Base-by-base conservation (phyloP, 1,284 basidiomycete species). In the Lignosus rhinocerotis region DNA sequence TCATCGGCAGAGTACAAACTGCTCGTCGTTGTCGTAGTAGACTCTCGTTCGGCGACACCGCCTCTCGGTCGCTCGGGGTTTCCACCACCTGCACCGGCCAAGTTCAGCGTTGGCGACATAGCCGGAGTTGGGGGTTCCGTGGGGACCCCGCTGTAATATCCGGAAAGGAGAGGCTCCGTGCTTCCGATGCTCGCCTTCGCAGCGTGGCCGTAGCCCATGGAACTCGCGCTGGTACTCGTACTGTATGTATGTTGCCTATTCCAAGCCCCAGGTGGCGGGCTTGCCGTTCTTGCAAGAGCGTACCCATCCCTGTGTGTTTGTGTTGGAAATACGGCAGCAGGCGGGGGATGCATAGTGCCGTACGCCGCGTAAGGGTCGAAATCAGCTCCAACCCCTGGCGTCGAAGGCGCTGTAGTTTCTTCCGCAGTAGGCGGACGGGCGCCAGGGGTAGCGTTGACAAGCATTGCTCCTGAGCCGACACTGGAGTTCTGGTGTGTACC, bases 291-390 rank as follows among this genome's bases (percentile, higher is more conserved):
- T 32, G 79, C 77, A 42, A 76, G 75, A 31, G 74, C 51, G 61
- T 84, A 83, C 11, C 80, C 80, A 33, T 77, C 74, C 25, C 58
- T 55, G 16, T 70, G 62, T 3, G 60, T 53, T 17, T 67, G 60
- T 16, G 71, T 73, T n/a, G 61, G 55, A 53, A 67, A 63, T 14
- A 65, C 61, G 21, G 69, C 62, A 2, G 69, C 59, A 6, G 74
- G 53, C 67, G 73, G 61, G 38, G 65, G 68, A 68, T 69, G 63
- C 69, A 69, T 70, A 6, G 67, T 68, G 33, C 68, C 69, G 44
- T 77, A 81, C 16, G 82, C 83, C 0, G 75, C 75, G 65, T 84
- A 87, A 1, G 86, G 86, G 65, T 88, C 85, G 69, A 76, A 83
- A 16, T 70, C 69, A 7, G 51, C 36, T 10, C 56, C 60, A 16